Percentiles rank a stretch among this genome's conserved stretches.
phyloP scores from a whole-genome alignment of 2,329 filamentous ascomycete genomes.

The Nigrospora osmanthi region DNA sequence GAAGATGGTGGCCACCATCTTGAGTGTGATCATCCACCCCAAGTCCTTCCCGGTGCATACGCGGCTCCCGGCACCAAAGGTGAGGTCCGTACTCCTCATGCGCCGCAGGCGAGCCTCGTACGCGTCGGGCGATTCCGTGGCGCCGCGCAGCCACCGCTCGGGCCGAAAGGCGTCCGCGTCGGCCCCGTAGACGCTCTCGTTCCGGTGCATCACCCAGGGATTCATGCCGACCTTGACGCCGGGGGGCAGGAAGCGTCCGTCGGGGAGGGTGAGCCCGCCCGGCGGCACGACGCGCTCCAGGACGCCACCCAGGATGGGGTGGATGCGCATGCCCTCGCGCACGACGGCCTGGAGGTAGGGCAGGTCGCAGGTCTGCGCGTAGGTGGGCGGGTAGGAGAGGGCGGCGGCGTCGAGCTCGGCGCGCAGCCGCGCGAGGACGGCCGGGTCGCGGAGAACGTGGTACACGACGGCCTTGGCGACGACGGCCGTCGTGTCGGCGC shows the following conservation, averaged over 20 bases:
- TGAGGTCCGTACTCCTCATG: constrained; percentile 32
- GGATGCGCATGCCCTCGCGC: constrained; percentile 34
- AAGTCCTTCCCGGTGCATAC: constrained; percentile 11
- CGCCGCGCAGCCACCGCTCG: constrained; percentile 29
- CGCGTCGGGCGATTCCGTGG: constrained; percentile 11
- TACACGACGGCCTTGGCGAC: constrained; percentile 21
- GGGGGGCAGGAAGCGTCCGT: constrained; percentile 14
- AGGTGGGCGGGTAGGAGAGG: constrained; percentile 9
- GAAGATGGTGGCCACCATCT: constrained; percentile 26
- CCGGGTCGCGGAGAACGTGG: constrained; percentile 20
- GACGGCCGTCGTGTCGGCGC: constrained; percentile 8
- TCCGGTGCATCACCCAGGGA: constrained; percentile 17
- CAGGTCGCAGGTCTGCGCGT: constrained; percentile 6
- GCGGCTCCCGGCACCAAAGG: constrained; percentile 4
- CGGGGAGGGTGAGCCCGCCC: constrained; percentile 18
- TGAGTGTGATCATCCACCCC: constrained; percentile 17
- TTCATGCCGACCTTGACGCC: constrained; percentile 21
- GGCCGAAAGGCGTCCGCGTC: constrained; percentile 30
- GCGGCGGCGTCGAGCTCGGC: constrained; percentile 25
- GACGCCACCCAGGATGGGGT: constrained; percentile 29
- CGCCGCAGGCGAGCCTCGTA: constrained; percentile 35
- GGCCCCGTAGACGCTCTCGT: constrained; percentile 27
- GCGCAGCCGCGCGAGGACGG: constrained; percentile 12
- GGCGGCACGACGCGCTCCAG: constrained; percentile 34
- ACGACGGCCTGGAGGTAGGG: constrained; percentile 33